Evolutionary conservation across 2,329 filamentous ascomycete genomes (phyloP).

Genomic region (Cordyceps militaris): DNA sequence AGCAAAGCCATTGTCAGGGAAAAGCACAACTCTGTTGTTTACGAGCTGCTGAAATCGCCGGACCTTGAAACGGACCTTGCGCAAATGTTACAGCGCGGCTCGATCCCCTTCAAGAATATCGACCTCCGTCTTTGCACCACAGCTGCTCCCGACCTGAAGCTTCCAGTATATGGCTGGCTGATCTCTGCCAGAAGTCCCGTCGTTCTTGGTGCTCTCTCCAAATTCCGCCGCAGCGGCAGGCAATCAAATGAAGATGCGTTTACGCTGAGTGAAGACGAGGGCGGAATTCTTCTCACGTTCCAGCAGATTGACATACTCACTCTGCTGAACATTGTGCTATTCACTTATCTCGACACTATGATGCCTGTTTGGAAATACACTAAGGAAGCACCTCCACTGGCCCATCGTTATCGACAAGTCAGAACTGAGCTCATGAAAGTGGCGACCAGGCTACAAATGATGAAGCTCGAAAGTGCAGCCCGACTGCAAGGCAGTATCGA

Average conservation of each 20-base stretch:
- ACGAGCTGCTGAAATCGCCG: conserved; percentile 52
- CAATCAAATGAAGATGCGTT: conserved; percentile 23
- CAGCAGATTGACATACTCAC: conserved; percentile 67
- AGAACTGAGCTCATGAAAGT: conserved; percentile 82
- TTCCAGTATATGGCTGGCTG: conserved; percentile 81
- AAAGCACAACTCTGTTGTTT: conserved; percentile 43
- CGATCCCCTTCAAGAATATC: conserved; percentile 32
- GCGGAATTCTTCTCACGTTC: conserved; percentile 56
- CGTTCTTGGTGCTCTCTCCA: conserved; percentile 54
- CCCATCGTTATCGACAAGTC: conserved; percentile 70
- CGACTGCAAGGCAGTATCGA: conserved; percentile 64
- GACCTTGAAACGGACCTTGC: conserved; percentile 59
- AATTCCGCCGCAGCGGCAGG: conserved; percentile 38
- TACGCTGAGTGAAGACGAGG: conserved; percentile 32
- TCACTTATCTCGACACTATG: conserved; percentile 70
- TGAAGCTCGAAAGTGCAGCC: conserved; percentile 66
- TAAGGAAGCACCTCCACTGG: conserved; percentile 55
- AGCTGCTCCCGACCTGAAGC: conserved; percentile 56
- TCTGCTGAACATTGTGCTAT: conserved; percentile 71
- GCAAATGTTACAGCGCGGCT: conserved; percentile 38
- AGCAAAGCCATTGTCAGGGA: conserved; percentile 29
- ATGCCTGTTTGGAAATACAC: conserved; percentile 84
- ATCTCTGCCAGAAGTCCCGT: conserved; percentile 66
- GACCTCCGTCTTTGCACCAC: conserved; percentile 47
- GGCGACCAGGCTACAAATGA: conserved; percentile 64